Evolutionary conservation across 805 yeast species (phyloP), one percentile per base, ranked within the genome.

Genomic region (Brettanomyces nanus): DNA sequence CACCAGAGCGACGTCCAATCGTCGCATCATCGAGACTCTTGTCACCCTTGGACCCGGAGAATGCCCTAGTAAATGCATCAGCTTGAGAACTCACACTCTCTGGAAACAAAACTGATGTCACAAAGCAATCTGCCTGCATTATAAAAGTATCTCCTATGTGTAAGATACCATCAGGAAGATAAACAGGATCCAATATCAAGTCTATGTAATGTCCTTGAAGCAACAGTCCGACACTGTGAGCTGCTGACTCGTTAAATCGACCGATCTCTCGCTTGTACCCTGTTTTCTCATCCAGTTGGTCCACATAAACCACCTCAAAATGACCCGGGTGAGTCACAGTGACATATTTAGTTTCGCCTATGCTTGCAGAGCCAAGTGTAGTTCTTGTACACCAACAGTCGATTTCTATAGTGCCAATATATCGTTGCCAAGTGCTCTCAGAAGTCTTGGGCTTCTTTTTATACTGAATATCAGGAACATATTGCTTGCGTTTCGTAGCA

Each of bases 341-440:
- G 7, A 23, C 7, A 23, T 9, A 23, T 23, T 7, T 9, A 9
- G 26, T 11, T 11, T 23, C 11, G 10, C 26, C 11, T 9, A 23
- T 7, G 11, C 26, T 23, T 7, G 26, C 26, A 11, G 26, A 23
- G 20, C 61, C 65, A 19, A 68, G 45, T 0, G 77, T 71, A 0
- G 85, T 82, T 42, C 89, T 60, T 0, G 87, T 80, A 10, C 87
- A 82, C 81, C 83, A 77, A 3, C 82, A 84, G 36, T 70, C 70
- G 2, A 75, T 71, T 41, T 71, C 71, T 9, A 80, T 41, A 0
- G 80, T 63, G 0, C 90, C 90, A 22, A 82, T 65, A 46, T 67
- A 80, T 32, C 45, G 44, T 22, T 36, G 31, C 61, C 61, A 53
- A 18, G 22, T 17, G 17, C 20, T 14, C 20, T 33, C 15, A 14